Base-by-base conservation (phyloP, 2,329 filamentous ascomycete species). In the Thelonectria blattea region DNA sequence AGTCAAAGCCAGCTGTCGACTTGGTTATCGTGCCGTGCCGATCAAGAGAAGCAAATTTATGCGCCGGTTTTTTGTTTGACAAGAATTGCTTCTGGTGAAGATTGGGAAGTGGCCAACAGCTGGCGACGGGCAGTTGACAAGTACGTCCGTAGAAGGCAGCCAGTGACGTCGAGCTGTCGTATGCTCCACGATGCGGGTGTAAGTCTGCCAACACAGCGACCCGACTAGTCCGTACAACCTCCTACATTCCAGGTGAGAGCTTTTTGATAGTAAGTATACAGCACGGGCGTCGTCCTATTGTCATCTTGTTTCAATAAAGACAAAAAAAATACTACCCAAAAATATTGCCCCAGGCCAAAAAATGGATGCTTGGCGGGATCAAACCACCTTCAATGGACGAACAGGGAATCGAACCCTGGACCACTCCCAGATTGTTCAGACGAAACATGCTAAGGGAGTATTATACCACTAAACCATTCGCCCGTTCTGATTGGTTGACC, bases 391-490 rank as follows among this genome's bases (percentile, higher is more conserved):
- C 7, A n/a, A 24, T 47, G 45, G 45, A 47, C 45, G 45, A 47
- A 47, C 45, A 47, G 45, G 45, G 45, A 47, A 47, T 47, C 45
- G 45, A 47, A 47, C 45, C 45, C 45, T 47, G 45, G 45, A 47
- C 45, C 45, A 30, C 45, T 47, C 45, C 20, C 45, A 47, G 14
- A 22, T 9, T 47, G n/a, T 30, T 30, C 20, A 22, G 45, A 47
- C 20, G 45, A 47, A 47, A 27, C 22, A 32, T 47, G 45, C 45
- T 47, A 47, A 47, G 45, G 22, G 45, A 47, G 45, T 30, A 47
- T 47, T 47, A 47, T 47, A 47, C 45, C 45, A 47, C 45, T 47
- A 47, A 47, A 47, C 45, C 45, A 47, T 47, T 47, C 45, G 45
- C 45, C 45, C 45, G 20, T 47, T 37, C 14, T 47, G 22, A 47